Evolutionary conservation across 371 early-diverging fungal genomes (phyloP).

Genomic region (Batkoa obscura): DNA sequence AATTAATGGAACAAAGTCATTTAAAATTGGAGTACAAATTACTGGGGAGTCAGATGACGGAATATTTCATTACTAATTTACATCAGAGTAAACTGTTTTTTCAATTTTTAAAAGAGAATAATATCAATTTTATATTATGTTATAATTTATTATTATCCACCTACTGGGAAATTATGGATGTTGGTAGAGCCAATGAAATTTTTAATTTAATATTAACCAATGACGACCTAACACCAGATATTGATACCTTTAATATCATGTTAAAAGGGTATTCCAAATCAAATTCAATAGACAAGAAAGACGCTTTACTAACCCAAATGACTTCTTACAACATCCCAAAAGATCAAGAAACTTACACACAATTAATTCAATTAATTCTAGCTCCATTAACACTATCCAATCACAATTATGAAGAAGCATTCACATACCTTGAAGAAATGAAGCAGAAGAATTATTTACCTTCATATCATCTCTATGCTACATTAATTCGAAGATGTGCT

Average conservation of each 20-base stretch:
- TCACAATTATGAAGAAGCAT: slow-evolving; percentile 50
- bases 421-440: slow-evolving; percentile 57
- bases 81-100: background rate
- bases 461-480: slow-evolving; percentile 25
- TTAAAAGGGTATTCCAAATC: slow-evolving; percentile 30
- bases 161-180: background rate
- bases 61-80: slow-evolving; percentile 1
- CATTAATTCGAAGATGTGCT: slow-evolving; percentile 36
- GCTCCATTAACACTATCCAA: no score
- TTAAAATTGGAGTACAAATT: slow-evolving; percentile 21
- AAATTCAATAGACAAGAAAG: slow-evolving; percentile 30
- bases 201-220: background rate
- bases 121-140: background rate
- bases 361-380: slow-evolving; percentile 26
- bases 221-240: slow-evolving; percentile 22
- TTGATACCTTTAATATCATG: slow-evolving; percentile 38
- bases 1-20: slow-evolving; percentile 37
- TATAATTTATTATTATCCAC: background rate
- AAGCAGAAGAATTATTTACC: slow-evolving; percentile 44
- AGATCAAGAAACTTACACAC: slow-evolving; percentile 29
- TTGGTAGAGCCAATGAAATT: background rate
- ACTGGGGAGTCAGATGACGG: slow-evolving; percentile 13
- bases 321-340: slow-evolving; percentile 27
- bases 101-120: background rate
- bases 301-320: slow-evolving; percentile 30